These are phyloP conservation scores for Dioscorea alata DNA, from an alignment of 106 monocot species.

Conservation along the genomic window DNA sequence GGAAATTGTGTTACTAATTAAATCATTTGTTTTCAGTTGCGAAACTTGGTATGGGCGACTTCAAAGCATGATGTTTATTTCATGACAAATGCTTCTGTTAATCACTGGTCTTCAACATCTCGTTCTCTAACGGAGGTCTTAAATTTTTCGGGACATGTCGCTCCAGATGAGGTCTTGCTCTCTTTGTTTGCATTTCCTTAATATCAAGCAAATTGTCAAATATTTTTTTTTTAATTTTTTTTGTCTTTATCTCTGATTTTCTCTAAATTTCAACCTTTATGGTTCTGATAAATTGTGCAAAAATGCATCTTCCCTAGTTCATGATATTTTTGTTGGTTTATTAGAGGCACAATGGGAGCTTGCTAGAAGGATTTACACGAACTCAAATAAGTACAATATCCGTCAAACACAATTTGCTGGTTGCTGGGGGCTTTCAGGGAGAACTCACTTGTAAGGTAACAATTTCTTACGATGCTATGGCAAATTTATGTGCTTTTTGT, in stretches of 20 bases:
- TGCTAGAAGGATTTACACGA: constrained; percentile 32
- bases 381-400: constrained; percentile 45
- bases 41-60: constrained; percentile 45
- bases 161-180: constrained; percentile 19
- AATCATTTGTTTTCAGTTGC: constrained; percentile 16
- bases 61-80: constrained; percentile 43
- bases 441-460: constrained; percentile 35
- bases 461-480: background rate
- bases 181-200: background rate
- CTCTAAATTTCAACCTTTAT: too few relatives aligned
- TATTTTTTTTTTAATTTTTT: too few relatives aligned
- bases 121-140: constrained; percentile 30
- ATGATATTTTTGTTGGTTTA: background rate
- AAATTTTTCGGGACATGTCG: constrained; percentile 20
- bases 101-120: constrained; percentile 35
- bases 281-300: background rate
- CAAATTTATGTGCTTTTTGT: too few relatives aligned
- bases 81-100: constrained; percentile 33
- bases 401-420: constrained; percentile 31
- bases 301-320: background rate
- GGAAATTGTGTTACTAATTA: too few relatives aligned
- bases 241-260: too few relatives aligned
- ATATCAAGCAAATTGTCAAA: too few relatives aligned
- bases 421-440: constrained; percentile 42
- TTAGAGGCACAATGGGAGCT: constrained; percentile 25